Percentiles rank a stretch among this genome's conserved stretches.
Evolutionary conservation across 345 rosid species (phyloP).

Genomic region (Barbarea vulgaris): DNA sequence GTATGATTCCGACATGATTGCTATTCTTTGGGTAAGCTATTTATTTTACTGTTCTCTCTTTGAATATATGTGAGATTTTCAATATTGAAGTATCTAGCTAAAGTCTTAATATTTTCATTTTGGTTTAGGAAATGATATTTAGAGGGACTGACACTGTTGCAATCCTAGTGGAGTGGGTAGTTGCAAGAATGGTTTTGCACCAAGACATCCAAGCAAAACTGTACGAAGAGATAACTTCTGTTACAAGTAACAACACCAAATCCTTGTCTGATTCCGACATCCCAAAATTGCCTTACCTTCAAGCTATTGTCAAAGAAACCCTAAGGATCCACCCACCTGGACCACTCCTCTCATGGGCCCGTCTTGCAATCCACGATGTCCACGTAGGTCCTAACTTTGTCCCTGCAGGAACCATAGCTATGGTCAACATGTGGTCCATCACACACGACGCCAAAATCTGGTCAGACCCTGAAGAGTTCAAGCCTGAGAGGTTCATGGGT

Average conservation of each 20-base stretch:
- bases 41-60: neutral
- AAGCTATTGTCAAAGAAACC: constrained; percentile 75
- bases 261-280: constrained; percentile 61
- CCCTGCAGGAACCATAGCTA: constrained; percentile 83
- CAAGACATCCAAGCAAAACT: constrained; percentile 63
- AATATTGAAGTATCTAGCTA: neutral
- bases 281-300: constrained; percentile 56
- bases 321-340: constrained; percentile 87
- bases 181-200: constrained; percentile 78
- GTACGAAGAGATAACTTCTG: constrained; percentile 57
- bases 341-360: constrained; percentile 89
- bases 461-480: constrained; percentile 55
- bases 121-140: constrained; percentile 77
- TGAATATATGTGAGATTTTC: neutral
- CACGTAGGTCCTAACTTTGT: constrained; percentile 53
- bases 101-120: neutral
- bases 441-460: constrained; percentile 65
- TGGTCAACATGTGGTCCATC: constrained; percentile 97
- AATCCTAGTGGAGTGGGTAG: constrained; percentile 82
- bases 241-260: constrained; percentile 42
- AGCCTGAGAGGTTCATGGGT: constrained; percentile 65
- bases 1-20: constrained; percentile 71
- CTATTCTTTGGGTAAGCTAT: constrained; percentile 76
- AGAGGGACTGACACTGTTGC: constrained; percentile 92
- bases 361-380: constrained; percentile 74